phyloP scores from a whole-genome alignment of 768 basidiomycete genomes.

The Auriculariales sp. region DNA sequence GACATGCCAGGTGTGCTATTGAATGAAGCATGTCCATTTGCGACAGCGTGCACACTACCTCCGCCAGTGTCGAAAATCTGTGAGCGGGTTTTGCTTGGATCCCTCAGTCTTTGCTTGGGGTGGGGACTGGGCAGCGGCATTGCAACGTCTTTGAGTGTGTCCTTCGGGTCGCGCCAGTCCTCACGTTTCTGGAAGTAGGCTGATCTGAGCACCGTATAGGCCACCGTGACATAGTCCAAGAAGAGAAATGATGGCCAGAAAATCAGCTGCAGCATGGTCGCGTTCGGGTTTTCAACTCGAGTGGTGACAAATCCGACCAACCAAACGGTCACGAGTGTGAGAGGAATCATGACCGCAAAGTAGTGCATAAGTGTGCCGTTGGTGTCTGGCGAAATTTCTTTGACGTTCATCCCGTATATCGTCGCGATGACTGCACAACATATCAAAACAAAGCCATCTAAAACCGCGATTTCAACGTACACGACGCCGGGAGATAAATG shows the following conservation, averaged over 20 bases:
- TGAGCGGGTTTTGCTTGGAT: too few species aligned
- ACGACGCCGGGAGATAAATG: conserved; percentile 39
- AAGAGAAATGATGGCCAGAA: background rate
- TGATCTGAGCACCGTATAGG: too few species aligned
- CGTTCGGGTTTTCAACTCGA: background rate
- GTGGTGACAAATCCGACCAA: conserved; percentile 20
- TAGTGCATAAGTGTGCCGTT: conserved; percentile 24
- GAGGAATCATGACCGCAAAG: conserved; percentile 23
- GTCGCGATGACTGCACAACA: conserved; percentile 12
- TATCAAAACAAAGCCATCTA: background rate
- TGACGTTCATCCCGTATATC: conserved; percentile 43
- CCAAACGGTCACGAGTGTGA: conserved; percentile 40
- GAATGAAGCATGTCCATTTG: too few species aligned
- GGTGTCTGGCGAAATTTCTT: conserved; percentile 20
- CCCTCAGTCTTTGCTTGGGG: too few species aligned
- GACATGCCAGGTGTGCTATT: too few species aligned
- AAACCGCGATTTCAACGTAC: background rate
- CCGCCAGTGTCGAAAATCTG: too few species aligned
- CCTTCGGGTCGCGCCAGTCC: too few species aligned
- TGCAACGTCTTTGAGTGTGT: too few species aligned
- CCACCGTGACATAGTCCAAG: too few species aligned
- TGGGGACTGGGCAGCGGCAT: too few species aligned
- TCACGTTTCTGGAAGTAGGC: too few species aligned
- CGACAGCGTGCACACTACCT: too few species aligned
- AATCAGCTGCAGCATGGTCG: background rate